Base-by-base conservation (phyloP, 129 eudicot species). In the Centrapalus pauciflorus region DNA sequence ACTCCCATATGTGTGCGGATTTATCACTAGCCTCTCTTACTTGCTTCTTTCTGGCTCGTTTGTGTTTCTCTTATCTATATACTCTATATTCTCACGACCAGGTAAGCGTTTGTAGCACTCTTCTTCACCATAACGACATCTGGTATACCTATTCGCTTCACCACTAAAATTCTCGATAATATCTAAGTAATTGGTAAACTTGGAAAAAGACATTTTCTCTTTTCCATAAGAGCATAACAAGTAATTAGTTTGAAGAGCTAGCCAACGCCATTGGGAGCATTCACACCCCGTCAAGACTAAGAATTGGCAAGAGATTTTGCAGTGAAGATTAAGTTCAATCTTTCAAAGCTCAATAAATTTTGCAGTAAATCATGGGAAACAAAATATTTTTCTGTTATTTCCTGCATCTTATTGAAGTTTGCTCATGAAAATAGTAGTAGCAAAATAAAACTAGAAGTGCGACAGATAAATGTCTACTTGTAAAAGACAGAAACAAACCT, bases 71-170 rank as follows among this genome's bases (percentile, higher is more conserved):
- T 12, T 23, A 54, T 67, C 64, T 38, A 67, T 52, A 38, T 34
- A 34, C 64, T 54, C 73, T 54, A 14, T 10, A 4, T 52, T 67
- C 61, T 24, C 52, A 35, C 63, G 33, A 52, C 73, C 37, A 16
- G 51, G 11, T 19, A 68, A 4, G 28, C 34, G 52, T 7, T 45
- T 45, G 51, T 45, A 45, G 51, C 20, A 45, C 51, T 45, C 51
- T 45, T 68, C 35, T 54, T 67, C 38, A 35, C 54, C 73, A 24
- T 54, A 37, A 68, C 17, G 37, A 29, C 64, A n/a, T 54, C 73
- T 68, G 35, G 40, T 68, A n/a, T n/a, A 45, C n/a, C 23, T 52
- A 54, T 63, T 24, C 61, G 26, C 55, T 55, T 68, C 40, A 25
- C 29, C 55, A 27, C 52, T 55, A 54, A 35, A 3, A 24, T n/a